Percentiles rank a stretch among this genome's conserved stretches.
Evolutionary conservation across 805 yeast genomes (phyloP).

Genomic region (Candida cerambycidarum): DNA sequence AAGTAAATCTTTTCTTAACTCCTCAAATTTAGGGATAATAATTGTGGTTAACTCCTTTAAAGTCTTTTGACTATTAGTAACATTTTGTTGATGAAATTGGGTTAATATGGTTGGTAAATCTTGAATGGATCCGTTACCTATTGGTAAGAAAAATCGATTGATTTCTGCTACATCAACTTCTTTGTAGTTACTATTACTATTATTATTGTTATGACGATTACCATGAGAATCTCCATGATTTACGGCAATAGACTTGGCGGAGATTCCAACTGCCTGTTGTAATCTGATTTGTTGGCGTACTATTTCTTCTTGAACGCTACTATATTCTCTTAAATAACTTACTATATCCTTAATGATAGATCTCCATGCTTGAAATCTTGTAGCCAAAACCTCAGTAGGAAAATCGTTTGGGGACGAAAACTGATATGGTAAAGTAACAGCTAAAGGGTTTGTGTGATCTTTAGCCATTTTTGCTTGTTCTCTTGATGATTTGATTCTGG

Average conservation of each 20-base stretch:
- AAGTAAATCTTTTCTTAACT: slow-evolving; percentile 65
- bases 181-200: slow-evolving; percentile 8
- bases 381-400: slow-evolving; percentile 86
- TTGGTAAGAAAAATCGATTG: slow-evolving; percentile 64
- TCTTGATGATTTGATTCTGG: too few species aligned
- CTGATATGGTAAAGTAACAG: slow-evolving; percentile 38
- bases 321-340: slow-evolving; percentile 73
- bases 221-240: slow-evolving; percentile 12
- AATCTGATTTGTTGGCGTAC: slow-evolving; percentile 78
- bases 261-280: slow-evolving; percentile 64
- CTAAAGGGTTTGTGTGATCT: slow-evolving; percentile 35
- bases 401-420: slow-evolving; percentile 34
- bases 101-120: slow-evolving; percentile 73
- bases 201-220: slow-evolving; percentile 11
- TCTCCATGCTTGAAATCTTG: slow-evolving; percentile 85
- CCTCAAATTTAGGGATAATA: slow-evolving; percentile 55
- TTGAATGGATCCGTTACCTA: slow-evolving; percentile 71
- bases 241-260: slow-evolving; percentile 17
- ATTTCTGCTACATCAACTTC: slow-evolving; percentile 34
- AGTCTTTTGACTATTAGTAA: slow-evolving; percentile 38
- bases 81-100: slow-evolving; percentile 46
- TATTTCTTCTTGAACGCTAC: slow-evolving; percentile 84
- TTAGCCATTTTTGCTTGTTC: slow-evolving; percentile 5
- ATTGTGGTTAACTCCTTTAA: slow-evolving; percentile 49
- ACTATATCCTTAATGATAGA: slow-evolving; percentile 71